Evolutionary conservation across 1,284 basidiomycete species (phyloP).

Genomic region (Boletus smithii): DNA sequence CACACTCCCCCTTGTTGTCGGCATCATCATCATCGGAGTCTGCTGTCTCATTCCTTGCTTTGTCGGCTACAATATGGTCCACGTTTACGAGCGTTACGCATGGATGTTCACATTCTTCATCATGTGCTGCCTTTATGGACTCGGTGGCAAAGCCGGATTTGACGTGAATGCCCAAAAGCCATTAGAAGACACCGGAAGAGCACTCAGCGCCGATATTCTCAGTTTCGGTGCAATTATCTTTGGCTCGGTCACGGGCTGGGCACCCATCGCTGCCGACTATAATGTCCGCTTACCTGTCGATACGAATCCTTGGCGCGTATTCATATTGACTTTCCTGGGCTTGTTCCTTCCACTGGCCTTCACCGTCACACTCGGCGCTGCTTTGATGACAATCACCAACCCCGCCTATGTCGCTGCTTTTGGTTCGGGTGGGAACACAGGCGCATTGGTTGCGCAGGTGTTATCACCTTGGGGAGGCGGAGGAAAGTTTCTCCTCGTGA

Average conservation of each 20-base stretch:
- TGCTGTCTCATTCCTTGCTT: constrained; percentile 48
- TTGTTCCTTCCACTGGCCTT: constrained; percentile 55
- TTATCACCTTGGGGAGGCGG: constrained; percentile 47
- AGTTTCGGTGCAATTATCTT: constrained; percentile 60
- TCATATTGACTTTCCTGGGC: constrained; percentile 54
- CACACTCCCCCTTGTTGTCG: constrained; percentile 43
- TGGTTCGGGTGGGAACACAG: constrained; percentile 44
- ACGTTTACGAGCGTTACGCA: constrained; percentile 59
- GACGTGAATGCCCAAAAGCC: constrained; percentile 45
- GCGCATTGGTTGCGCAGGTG: constrained; percentile 44
- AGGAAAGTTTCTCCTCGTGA: constrained; percentile 57
- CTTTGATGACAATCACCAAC: constrained; percentile 55
- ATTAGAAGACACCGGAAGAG: constrained; percentile 44
- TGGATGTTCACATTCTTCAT: constrained; percentile 58
- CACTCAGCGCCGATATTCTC: constrained; percentile 47
- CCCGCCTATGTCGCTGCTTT: constrained; percentile 50
- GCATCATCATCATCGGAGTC: constrained; percentile 44
- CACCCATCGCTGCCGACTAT: constrained; percentile 53
- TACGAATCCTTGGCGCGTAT: constrained; percentile 46
- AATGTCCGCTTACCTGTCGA: constrained; percentile 50
- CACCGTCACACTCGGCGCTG: constrained; percentile 53
- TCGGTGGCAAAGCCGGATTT: constrained; percentile 51
- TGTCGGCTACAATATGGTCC: constrained; percentile 51
- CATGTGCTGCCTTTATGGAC: constrained; percentile 54
- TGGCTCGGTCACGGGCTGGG: constrained; percentile 50